Conservation (phyloP, 2,329 filamentous ascomycete species). For the Xylaria sp. region DNA sequence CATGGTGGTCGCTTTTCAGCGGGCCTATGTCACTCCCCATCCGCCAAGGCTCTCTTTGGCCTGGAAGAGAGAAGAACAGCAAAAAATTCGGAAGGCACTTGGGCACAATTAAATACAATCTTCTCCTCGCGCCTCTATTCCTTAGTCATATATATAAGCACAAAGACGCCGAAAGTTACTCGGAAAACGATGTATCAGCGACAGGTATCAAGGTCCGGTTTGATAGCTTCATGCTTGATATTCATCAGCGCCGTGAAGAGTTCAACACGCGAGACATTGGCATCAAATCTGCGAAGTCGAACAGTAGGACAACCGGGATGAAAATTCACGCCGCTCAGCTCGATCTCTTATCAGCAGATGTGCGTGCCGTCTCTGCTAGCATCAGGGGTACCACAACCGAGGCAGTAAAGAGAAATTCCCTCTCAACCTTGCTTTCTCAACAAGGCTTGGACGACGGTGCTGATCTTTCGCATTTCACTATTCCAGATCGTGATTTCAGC, state of each 20-base stretch:
- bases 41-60: conserved; percentile 91
- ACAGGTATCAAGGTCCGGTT: conserved; percentile 97
- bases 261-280: conserved; percentile 85
- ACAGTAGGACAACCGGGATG: conserved; percentile 89
- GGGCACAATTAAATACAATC: conserved; percentile 98
- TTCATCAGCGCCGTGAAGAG: conserved; percentile 93
- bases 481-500: conserved; percentile 92
- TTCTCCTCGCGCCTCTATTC: conserved; percentile 91
- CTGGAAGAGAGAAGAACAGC: conserved; percentile 92
- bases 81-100: conserved; percentile 98
- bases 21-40: conserved; percentile 95
- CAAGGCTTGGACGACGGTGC: conserved; percentile 65
- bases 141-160: conserved; percentile 99
- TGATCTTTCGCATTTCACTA: conserved; percentile 89
- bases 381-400: conserved; percentile 84
- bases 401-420: conserved; percentile 72
- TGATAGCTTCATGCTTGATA: conserved; percentile 96
- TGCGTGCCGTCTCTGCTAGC: conserved; percentile 91
- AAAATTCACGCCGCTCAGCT: conserved; percentile 95
- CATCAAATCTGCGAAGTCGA: conserved; percentile 76
- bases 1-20: conserved; percentile 97
- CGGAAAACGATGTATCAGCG: conserved; percentile 80
- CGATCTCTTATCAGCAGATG: conserved; percentile 90
- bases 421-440: conserved; percentile 63
- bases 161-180: conserved; percentile 90